Evolutionary conservation across 192 early-diverging fungal genomes (phyloP).

Genomic region (Coemansia sp.): DNA sequence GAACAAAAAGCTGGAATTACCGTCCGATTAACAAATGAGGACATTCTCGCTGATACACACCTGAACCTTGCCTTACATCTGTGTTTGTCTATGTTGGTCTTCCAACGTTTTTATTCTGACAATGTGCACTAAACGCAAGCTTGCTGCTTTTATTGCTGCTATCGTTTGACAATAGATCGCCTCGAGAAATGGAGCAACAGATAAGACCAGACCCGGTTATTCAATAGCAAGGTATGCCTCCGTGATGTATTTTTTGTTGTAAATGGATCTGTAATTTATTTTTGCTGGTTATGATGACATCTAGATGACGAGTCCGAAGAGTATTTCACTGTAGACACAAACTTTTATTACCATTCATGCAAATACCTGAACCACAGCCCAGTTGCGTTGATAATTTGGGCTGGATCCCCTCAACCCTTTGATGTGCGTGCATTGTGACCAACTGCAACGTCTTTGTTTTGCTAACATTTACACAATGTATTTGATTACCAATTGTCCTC

Average conservation of each 20-base stretch:
- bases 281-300: slow-evolving; percentile 60
- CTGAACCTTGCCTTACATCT: slow-evolving; percentile 9
- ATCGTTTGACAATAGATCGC: neutral
- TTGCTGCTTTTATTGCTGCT: neutral
- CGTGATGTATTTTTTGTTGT: neutral
- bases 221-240: neutral
- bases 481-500: neutral
- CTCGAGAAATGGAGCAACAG: neutral
- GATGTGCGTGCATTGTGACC: no score
- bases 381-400: neutral
- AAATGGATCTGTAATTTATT: neutral
- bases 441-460: neutral
- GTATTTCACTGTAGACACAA: slow-evolving; percentile 72
- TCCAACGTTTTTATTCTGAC: neutral
- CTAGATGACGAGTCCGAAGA: slow-evolving; percentile 83
- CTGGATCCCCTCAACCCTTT: neutral
- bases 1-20: slow-evolving; percentile 77
- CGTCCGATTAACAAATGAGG: slow-evolving; percentile 66
- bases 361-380: slow-evolving; percentile 43
- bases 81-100: neutral
- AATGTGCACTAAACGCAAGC: neutral
- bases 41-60: slow-evolving; percentile 60
- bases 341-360: slow-evolving; percentile 76
- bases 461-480: neutral
- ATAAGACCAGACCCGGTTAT: neutral